phyloP scores from a whole-genome alignment of 257 asterid genomes.

The Capsicum chinense region DNA sequence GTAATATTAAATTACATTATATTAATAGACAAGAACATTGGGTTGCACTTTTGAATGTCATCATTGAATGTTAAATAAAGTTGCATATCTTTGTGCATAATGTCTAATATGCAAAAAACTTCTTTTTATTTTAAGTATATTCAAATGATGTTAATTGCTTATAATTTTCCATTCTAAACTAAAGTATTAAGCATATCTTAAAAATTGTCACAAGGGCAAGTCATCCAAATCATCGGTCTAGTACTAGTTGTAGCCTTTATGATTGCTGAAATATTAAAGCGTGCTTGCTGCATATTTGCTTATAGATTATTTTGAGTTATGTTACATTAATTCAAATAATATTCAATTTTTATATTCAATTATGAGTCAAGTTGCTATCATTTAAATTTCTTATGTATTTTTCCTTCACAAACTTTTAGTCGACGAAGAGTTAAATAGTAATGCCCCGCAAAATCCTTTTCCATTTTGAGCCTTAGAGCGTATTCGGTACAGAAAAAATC shows the following conservation, averaged over 20 bases:
- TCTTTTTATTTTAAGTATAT: not conserved
- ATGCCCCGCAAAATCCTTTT: no score
- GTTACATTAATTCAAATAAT: not conserved
- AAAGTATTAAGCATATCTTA: not conserved
- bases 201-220: not conserved
- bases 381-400: slow-evolving; percentile 9
- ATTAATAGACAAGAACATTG: not conserved
- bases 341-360: not conserved
- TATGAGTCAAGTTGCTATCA: not conserved
- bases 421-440: not conserved
- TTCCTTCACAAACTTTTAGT: not conserved
- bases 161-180: not conserved
- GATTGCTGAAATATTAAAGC: not conserved
- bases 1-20: not conserved
- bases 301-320: not conserved
- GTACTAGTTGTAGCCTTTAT: slow-evolving; percentile 1
- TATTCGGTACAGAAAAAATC: no score
- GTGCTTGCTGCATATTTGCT: not conserved
- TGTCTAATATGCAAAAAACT: not conserved
- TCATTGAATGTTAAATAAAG: slow-evolving; percentile 18
- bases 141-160: not conserved
- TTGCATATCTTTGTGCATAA: slow-evolving; percentile 12
- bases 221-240: not conserved
- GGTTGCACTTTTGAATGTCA: not conserved
- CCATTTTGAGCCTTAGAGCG: no score